Conservation (phyloP, 2,329 filamentous ascomycete species). For the Cryphonectria nitschkei region DNA sequence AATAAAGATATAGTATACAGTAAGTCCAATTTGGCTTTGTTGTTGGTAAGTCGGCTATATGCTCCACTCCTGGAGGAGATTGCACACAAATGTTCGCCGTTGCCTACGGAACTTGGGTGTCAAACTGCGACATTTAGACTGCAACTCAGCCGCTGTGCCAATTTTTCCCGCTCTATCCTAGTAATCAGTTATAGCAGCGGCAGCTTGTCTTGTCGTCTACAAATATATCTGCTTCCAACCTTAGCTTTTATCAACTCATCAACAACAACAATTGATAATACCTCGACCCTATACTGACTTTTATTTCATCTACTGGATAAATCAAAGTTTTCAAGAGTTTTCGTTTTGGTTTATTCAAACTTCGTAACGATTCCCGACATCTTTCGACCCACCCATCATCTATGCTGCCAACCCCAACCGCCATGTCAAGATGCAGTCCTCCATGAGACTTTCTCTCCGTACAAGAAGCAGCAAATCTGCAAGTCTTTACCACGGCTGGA, state of each 20-base stretch:
- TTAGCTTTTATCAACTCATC: neutral
- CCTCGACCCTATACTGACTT: neutral
- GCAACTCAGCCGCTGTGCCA: neutral
- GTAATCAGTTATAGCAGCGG: neutral
- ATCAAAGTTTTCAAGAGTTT: neutral
- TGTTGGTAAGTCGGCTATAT: conserved; percentile 20
- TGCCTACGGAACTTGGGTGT: neutral
- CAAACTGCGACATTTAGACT: neutral
- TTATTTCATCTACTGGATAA: neutral
- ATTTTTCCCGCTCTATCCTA: neutral
- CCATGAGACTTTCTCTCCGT: conserved; percentile 17
- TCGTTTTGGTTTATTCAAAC: neutral
- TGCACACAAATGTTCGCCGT: conserved; percentile 2
- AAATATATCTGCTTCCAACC: neutral
- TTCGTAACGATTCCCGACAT: neutral
- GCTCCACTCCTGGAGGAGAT: neutral
- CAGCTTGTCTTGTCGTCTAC: neutral
- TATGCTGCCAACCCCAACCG: conserved; percentile 16
- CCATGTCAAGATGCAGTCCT: conserved; percentile 21
- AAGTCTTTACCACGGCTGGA: conserved; percentile 1
- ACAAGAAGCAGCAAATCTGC: conserved; percentile 5
- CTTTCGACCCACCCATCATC: neutral
- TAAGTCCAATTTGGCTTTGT: neutral
- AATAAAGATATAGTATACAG: neutral
- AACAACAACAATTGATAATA: neutral